Evolutionary conservation across 345 rosid species (phyloP).

Genomic region (Camelina laxa): DNA sequence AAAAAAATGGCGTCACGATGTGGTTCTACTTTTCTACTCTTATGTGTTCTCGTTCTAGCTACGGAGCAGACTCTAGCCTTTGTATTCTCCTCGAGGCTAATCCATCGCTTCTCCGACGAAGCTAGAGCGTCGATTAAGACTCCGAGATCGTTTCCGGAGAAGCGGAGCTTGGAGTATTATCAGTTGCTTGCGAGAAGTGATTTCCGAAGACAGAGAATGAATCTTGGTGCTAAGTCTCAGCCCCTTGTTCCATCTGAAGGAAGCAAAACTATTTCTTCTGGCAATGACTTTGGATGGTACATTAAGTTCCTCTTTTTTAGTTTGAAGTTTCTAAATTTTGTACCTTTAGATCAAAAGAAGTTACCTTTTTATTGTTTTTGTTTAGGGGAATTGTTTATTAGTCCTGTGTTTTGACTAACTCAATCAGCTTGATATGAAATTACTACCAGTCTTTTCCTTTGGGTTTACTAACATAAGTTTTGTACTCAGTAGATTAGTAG

Average conservation of each 20-base stretch:
- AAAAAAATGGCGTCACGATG: constrained; percentile 45
- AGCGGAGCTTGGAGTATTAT: constrained; percentile 65
- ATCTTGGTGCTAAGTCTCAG: constrained; percentile 60
- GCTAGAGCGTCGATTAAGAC: constrained; percentile 49
- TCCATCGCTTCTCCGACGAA: constrained; percentile 86
- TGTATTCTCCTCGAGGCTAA: constrained; percentile 61
- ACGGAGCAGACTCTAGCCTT: constrained; percentile 28
- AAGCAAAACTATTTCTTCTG: constrained; percentile 65
- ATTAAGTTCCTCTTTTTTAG: neutral
- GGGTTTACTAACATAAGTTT: neutral
- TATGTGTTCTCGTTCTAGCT: constrained; percentile 20
- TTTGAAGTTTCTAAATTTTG: constrained; percentile 4
- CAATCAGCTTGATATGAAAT: neutral
- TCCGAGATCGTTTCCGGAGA: constrained; percentile 54
- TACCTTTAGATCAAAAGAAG: constrained; percentile 10
- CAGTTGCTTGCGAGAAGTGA: constrained; percentile 56
- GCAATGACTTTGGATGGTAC: constrained; percentile 83
- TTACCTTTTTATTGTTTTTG: too few species aligned
- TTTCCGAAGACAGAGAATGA: constrained; percentile 73
- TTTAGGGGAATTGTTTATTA: too few species aligned
- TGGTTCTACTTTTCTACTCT: constrained; percentile 23
- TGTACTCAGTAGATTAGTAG: constrained; percentile 4
- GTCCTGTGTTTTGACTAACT: constrained; percentile 4
- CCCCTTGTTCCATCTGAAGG: constrained; percentile 83
- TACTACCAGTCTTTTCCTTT: neutral